Conservation (phyloP, 202 grass and related monocot genomes). For the Eragrostis tef region DNA sequence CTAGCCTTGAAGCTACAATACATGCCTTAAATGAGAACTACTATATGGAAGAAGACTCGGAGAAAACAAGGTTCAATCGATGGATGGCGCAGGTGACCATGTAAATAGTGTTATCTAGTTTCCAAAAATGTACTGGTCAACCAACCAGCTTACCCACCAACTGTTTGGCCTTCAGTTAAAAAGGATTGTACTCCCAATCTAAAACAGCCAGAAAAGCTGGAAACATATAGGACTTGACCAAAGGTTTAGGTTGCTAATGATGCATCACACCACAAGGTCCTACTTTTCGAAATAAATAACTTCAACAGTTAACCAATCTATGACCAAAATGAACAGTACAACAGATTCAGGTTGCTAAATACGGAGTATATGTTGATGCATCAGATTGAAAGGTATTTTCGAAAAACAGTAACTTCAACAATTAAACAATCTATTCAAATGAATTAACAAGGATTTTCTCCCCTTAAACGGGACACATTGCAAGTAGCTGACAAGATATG, state of each 20-base stretch:
- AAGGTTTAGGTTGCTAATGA: background rate
- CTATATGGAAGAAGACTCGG: constrained; percentile 8
- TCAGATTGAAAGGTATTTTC: background rate
- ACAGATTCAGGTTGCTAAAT: background rate
- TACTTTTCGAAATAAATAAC: background rate
- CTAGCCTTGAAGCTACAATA: constrained; percentile 5
- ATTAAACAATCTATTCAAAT: constrained; percentile 1
- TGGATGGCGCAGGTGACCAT: background rate
- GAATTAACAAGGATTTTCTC: background rate
- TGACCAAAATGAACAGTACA: background rate
- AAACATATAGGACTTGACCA: background rate
- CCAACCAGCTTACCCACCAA: constrained; percentile 4
- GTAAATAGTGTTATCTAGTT: background rate
- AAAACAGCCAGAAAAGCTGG: background rate
- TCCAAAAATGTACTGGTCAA: constrained; percentile 3
- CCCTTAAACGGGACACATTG: background rate
- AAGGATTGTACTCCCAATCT: background rate
- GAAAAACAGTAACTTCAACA: background rate
- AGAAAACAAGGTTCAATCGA: background rate
- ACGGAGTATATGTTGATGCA: background rate
- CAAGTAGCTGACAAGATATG: constrained; percentile 29
- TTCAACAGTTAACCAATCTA: background rate
- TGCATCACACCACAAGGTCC: background rate
- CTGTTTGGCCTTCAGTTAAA: constrained; percentile 13
- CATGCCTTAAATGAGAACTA: background rate